These are phyloP conservation scores for Aspergillus piperis DNA, from an alignment of 2,329 filamentous ascomycete genomes.

Conservation along the genomic window DNA sequence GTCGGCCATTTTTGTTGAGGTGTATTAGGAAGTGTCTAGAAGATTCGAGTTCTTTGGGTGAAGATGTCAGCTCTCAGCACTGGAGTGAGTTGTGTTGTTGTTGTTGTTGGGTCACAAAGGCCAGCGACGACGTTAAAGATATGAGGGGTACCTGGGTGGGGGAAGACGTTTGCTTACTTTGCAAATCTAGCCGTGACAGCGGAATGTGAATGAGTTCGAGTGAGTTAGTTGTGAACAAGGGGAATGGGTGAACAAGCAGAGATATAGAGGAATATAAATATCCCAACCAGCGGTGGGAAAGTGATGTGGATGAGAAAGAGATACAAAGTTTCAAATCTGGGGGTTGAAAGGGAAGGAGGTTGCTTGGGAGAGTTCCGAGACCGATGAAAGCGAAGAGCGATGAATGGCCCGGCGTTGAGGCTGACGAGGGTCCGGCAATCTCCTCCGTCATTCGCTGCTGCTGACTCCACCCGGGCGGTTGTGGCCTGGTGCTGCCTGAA, in stretches of 20 bases:
- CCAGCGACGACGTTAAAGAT: not conserved
- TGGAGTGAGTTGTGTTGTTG: not conserved
- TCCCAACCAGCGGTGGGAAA: not conserved
- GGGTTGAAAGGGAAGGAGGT: not conserved
- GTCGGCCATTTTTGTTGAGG: slow-evolving; percentile 10
- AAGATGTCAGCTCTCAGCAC: not conserved
- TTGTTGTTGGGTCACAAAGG: too few relatives aligned
- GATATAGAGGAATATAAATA: not conserved
- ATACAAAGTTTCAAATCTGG: not conserved
- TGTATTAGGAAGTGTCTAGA: not conserved
- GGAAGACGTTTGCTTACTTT: not conserved
- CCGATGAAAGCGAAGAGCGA: slow-evolving; percentile 4
- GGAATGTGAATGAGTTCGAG: not conserved
- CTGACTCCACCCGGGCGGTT: slow-evolving; percentile 1
- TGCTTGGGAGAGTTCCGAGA: not conserved
- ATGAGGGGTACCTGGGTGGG: not conserved
- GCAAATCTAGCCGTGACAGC: not conserved
- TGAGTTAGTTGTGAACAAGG: not conserved
- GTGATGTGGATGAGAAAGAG: not conserved
- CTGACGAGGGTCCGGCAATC: slow-evolving; percentile 7
- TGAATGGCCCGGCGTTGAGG: slow-evolving; percentile 4
- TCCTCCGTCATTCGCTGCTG: slow-evolving; percentile 6
- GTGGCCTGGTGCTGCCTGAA: slow-evolving; percentile 1
- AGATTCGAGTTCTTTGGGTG: not conserved
- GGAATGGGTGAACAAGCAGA: not conserved